A percentile compares a stretch with the other conserved stretches of the same genome.
phyloP scores from a whole-genome alignment of 140 eudicot genomes.

The Bidens hawaiensis region DNA sequence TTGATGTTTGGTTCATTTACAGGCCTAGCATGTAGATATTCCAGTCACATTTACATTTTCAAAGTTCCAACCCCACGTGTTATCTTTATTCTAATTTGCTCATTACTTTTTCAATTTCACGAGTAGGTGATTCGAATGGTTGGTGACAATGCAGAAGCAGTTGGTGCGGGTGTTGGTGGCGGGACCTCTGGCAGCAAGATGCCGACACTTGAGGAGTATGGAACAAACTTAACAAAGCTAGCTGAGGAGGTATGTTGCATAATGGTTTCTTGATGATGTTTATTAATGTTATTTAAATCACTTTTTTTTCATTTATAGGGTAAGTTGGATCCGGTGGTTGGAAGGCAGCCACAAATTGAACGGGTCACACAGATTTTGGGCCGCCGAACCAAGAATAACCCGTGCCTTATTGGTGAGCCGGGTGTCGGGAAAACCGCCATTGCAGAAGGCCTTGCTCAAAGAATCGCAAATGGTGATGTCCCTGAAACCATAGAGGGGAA shows the following conservation, averaged over 20 bases:
- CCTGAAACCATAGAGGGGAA: constrained; percentile 97
- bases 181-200: constrained; percentile 74
- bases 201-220: constrained; percentile 97
- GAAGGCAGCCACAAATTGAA: constrained; percentile 84
- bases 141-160: constrained; percentile 89
- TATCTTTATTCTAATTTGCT: not conserved
- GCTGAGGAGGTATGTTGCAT: constrained; percentile 77
- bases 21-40: too few relatives aligned
- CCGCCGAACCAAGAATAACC: constrained; percentile 88
- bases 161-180: constrained; percentile 90
- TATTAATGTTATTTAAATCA: not conserved
- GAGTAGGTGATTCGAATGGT: constrained; percentile 86
- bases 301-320: constrained; percentile 38
- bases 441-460: constrained; percentile 96
- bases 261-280: not conserved
- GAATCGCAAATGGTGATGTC: constrained; percentile 91
- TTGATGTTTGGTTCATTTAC: too few relatives aligned
- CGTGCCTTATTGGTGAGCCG: constrained; percentile 95
- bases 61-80: not conserved
- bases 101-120: not conserved
- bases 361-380: constrained; percentile 94
- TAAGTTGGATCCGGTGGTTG: constrained; percentile 93
- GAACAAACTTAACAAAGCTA: constrained; percentile 86
- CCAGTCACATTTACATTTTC: too few relatives aligned
- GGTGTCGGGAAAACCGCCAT: constrained; percentile 99